A percentile compares a stretch with the other conserved stretches of the same genome.
These are phyloP conservation scores for Urtica urens DNA, from an alignment of 306 rosid genomes.

Conservation along the genomic window DNA sequence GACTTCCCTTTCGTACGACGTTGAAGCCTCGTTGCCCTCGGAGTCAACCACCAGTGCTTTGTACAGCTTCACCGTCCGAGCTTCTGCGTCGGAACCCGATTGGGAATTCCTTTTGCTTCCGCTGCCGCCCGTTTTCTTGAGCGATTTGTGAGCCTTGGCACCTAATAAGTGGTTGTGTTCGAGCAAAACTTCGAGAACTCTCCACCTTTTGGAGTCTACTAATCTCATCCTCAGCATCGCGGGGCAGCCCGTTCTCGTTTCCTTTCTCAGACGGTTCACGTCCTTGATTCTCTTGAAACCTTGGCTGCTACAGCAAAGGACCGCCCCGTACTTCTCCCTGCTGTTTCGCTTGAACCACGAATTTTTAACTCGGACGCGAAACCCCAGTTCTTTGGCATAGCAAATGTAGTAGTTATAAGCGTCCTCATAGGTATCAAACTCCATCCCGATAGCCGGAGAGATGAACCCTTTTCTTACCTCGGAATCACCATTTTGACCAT, in stretches of 20 bases:
- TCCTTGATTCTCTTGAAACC: slow-evolving; percentile 91
- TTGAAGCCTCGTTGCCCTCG: slow-evolving; percentile 40
- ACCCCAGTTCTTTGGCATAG: slow-evolving; percentile 88
- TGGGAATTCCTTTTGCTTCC: slow-evolving; percentile 49
- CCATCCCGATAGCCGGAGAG: slow-evolving; percentile 87
- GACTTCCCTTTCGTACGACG: slow-evolving; percentile 29
- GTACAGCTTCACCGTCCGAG: slow-evolving; percentile 59
- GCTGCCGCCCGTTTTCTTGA: slow-evolving; percentile 52
- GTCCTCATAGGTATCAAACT: slow-evolving; percentile 87
- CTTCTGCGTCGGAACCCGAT: slow-evolving; percentile 46
- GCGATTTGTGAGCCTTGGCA: slow-evolving; percentile 43
- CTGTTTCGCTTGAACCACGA: slow-evolving; percentile 95
- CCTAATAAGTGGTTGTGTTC: slow-evolving; percentile 89
- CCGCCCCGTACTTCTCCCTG: slow-evolving; percentile 90
- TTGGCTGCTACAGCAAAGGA: slow-evolving; percentile 97
- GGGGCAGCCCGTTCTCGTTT: slow-evolving; percentile 95
- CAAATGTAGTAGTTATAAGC: slow-evolving; percentile 86
- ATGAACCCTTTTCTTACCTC: slow-evolving; percentile 63
- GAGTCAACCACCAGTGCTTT: slow-evolving; percentile 85
- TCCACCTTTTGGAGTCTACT: slow-evolving; percentile 81
- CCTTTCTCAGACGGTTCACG: slow-evolving; percentile 72
- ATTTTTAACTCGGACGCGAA: slow-evolving; percentile 87
- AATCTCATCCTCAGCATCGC: slow-evolving; percentile 93
- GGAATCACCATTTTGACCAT: slow-evolving; percentile 35
- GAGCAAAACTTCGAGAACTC: slow-evolving; percentile 66